phyloP scores from a whole-genome alignment of 208 protist species.

The Crithidia brevicula region DNA sequence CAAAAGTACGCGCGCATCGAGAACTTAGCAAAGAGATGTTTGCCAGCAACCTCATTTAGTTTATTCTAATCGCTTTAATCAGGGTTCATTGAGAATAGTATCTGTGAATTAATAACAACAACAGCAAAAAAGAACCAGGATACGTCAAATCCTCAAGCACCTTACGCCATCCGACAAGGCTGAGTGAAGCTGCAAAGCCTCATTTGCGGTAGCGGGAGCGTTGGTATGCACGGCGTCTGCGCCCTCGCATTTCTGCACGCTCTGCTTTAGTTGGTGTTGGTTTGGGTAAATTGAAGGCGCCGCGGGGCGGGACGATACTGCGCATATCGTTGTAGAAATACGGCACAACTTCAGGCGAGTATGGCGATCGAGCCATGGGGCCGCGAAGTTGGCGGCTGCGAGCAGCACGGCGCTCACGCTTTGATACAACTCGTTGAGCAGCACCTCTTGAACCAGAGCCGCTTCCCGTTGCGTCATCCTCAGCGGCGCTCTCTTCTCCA shows the following conservation, averaged over 20 bases:
- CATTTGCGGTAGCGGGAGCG: constrained; percentile 37
- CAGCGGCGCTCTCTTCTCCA: background rate
- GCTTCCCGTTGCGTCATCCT: too few species aligned
- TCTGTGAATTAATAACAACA: constrained; percentile 10
- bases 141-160: too few species aligned
- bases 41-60: too few species aligned
- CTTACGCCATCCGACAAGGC: too few species aligned
- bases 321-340: constrained; percentile 67
- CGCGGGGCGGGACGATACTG: constrained; percentile 73
- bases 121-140: too few species aligned
- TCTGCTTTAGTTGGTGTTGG: constrained; percentile 57
- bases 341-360: constrained; percentile 67
- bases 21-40: too few species aligned
- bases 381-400: constrained; percentile 20
- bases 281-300: constrained; percentile 67
- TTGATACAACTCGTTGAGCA: constrained; percentile 7
- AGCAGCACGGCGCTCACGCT: constrained; percentile 24
- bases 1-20: too few species aligned
- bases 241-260: constrained; percentile 32
- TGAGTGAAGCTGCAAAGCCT: constrained; percentile 2
- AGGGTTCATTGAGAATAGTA: too few species aligned
- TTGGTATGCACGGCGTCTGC: constrained; percentile 21
- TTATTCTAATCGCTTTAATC: too few species aligned
- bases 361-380: constrained; percentile 28
- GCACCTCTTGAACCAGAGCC: too few species aligned